Base-by-base conservation (phyloP, 116 monocot genomes). In the Phalaenopsis hybrid region DNA sequence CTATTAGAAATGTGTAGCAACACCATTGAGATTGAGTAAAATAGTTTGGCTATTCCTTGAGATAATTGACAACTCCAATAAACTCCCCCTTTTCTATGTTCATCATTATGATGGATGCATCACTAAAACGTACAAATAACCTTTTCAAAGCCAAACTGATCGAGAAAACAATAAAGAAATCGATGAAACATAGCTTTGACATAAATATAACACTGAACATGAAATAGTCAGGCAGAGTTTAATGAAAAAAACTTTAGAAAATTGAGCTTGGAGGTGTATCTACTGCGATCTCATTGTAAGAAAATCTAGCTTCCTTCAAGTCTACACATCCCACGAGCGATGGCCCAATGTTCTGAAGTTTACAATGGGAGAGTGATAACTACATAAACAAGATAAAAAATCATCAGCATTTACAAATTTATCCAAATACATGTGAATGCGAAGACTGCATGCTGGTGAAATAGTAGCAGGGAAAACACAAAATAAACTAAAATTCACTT, bases 221-320 rank as follows among this genome's bases (percentile, higher is more conserved):
- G 31, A 69, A 69, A 69, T 69, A 69, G 11, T 12, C 69, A 37
- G 37, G 37, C 37, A 37, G 37, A 37, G 2, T 2, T 37, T 37
- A 1, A 2, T 37, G 37, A 37, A 37, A 68, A 31, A 28, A 68
- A 10, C 28, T 68, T 37, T 63, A 65, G 55, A 57, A 81, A 83
- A 75, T 37, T 46, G 17, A 76, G 46, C 33, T 45, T 63, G 63
- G 28, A 41, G 12, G 50, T 77, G 72, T 80, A 81, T 87, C 82
- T 94, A 94, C 97, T 6, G 83, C 84, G 21, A 98, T 94, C 83
- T 91, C 90, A 85, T 98, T 98, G 83, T 98, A 86, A 57, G 97
- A 81, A 86, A 94, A 86, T 82, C 92, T 88, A 68, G 89, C 75
- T 85, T 98, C 97, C 88, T 90, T 98, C 86, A 98, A 79, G 6